Percentiles rank a stretch among this genome's conserved stretches.
These are phyloP conservation scores for Candida michaelii DNA, from an alignment of 805 yeast genomes.

Conservation along the genomic window DNA sequence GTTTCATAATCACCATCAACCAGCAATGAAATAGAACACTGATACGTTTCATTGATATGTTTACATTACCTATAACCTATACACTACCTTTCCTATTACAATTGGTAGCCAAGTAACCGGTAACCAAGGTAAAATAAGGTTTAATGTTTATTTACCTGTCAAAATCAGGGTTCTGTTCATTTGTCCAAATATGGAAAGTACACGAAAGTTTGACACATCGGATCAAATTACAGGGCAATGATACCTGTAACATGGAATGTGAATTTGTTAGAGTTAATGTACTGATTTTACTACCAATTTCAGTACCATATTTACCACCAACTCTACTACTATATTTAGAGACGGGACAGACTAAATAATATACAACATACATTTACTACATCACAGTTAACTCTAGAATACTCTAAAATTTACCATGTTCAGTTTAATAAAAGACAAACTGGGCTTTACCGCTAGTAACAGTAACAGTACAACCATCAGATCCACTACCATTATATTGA, in stretches of 20 bases:
- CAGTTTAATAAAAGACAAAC: constrained; percentile 43
- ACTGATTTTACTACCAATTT: too few relatives aligned
- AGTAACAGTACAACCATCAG: constrained; percentile 80
- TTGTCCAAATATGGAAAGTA: constrained; percentile 1
- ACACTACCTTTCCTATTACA: too few relatives aligned
- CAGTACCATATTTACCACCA: too few relatives aligned
- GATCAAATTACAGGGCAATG: not conserved
- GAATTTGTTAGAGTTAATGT: too few relatives aligned
- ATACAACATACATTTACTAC: constrained; percentile 5
- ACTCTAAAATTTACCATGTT: not conserved
- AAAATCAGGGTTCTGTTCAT: not conserved
- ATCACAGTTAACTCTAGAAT: not conserved
- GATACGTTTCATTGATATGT: too few relatives aligned
- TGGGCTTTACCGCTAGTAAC: constrained; percentile 60
- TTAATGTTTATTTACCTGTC: constrained; percentile 1
- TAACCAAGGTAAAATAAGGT: not conserved
- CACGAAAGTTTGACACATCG: constrained; percentile 4
- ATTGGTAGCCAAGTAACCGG: not conserved
- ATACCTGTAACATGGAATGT: too few relatives aligned
- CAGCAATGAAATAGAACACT: too few relatives aligned
- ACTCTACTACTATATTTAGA: too few relatives aligned
- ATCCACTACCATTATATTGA: constrained; percentile 57
- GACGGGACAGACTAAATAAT: not conserved
- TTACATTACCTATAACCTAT: too few relatives aligned
- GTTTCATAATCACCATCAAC: too few relatives aligned